Conservation (phyloP, 306 rosid genomes). For the Comarum palustre region DNA sequence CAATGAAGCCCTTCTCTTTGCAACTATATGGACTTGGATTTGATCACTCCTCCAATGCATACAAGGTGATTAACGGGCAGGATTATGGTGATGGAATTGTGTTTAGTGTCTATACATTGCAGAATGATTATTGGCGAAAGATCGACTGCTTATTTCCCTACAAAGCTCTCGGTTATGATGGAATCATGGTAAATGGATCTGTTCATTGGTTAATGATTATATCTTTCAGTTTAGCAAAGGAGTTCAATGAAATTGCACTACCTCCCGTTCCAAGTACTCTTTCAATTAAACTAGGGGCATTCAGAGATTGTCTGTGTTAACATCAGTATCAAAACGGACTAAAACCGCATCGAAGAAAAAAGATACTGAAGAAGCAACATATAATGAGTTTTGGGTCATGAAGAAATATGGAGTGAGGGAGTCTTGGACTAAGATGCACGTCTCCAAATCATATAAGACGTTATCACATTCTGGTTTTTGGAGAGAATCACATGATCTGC, state of each 20-base stretch:
- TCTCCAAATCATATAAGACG: background rate
- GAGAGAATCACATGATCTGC: background rate
- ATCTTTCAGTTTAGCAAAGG: background rate
- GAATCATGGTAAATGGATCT: background rate
- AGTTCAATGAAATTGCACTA: background rate
- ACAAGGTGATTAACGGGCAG: background rate
- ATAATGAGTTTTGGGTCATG: background rate
- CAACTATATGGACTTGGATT: background rate
- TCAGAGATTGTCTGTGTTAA: background rate
- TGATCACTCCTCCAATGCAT: no score
- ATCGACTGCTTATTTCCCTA: no score
- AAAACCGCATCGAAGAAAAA: no score
- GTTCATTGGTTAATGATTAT: background rate
- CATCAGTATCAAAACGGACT: background rate
- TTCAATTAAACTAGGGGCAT: background rate
- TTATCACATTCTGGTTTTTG: background rate
- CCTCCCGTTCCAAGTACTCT: background rate
- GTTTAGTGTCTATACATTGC: slow-evolving; percentile 7
- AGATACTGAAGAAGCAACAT: no score
- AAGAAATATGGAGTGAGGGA: background rate
- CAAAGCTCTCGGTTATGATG: background rate
- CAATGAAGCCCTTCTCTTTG: background rate
- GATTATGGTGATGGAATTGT: background rate
- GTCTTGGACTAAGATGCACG: background rate
- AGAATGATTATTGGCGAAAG: background rate